Percentiles rank a stretch among this genome's conserved stretches.
Conservation (phyloP, 352 stramenopile genomes). For the Elongisporangium anandrum region DNA sequence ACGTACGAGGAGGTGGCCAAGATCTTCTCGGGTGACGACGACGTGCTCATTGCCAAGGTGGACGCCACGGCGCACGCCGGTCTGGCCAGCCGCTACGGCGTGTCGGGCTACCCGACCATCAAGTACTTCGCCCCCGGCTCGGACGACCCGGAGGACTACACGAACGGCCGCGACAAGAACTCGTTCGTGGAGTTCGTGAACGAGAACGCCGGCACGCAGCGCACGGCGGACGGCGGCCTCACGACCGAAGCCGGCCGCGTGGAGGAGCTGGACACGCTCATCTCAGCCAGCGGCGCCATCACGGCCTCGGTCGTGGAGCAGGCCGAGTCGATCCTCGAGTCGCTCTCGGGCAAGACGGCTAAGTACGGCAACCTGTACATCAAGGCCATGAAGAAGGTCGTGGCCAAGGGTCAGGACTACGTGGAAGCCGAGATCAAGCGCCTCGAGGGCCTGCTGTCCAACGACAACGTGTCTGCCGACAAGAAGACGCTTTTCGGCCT, state of each 20-base stretch:
- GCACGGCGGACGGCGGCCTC: slow-evolving; percentile 74
- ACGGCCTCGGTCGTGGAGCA: slow-evolving; percentile 64
- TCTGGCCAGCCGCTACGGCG: slow-evolving; percentile 72
- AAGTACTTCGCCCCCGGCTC: slow-evolving; percentile 88
- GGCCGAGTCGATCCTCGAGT: slow-evolving; percentile 65
- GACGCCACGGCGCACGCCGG: slow-evolving; percentile 64
- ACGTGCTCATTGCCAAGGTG: slow-evolving; percentile 83
- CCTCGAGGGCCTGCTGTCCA: slow-evolving; percentile 69
- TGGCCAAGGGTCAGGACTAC: slow-evolving; percentile 83
- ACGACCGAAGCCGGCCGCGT: slow-evolving; percentile 69
- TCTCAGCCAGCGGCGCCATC: slow-evolving; percentile 70
- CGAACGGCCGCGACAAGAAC: slow-evolving; percentile 71
- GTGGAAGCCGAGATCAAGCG: slow-evolving; percentile 80
- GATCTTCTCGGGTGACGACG: slow-evolving; percentile 70
- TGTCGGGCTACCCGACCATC: slow-evolving; percentile 90
- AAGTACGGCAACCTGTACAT: slow-evolving; percentile 86
- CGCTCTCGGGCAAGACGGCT: slow-evolving; percentile 53
- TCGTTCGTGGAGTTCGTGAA: slow-evolving; percentile 91
- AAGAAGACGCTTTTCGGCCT: slow-evolving; percentile 90
- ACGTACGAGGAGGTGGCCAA: slow-evolving; percentile 85
- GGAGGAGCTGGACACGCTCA: slow-evolving; percentile 78
- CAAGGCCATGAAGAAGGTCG: slow-evolving; percentile 90
- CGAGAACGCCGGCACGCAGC: slow-evolving; percentile 84
- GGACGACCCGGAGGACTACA: slow-evolving; percentile 85
- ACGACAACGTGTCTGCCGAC: slow-evolving; percentile 75